Conservation (phyloP, 2,329 filamentous ascomycete genomes). For the Aspergillus versicolor region DNA sequence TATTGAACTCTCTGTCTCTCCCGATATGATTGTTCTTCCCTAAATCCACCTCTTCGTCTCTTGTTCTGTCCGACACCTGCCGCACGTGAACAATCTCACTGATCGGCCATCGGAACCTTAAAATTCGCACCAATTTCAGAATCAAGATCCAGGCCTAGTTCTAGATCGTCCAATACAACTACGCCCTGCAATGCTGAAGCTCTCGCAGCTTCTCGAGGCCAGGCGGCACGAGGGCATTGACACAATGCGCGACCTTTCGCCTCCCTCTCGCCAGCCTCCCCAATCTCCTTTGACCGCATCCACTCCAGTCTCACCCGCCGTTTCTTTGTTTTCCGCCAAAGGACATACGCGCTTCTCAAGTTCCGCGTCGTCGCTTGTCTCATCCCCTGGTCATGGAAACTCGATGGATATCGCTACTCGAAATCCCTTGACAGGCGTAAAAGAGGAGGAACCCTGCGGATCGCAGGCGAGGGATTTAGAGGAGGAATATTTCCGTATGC, state of each 20-base stretch:
- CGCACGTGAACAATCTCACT: slow-evolving; percentile 21
- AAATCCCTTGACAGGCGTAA: slow-evolving; percentile 72
- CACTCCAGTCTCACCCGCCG: slow-evolving; percentile 38
- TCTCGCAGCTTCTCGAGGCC: slow-evolving; percentile 36
- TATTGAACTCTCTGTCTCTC: neutral
- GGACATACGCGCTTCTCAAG: slow-evolving; percentile 52
- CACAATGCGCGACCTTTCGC: slow-evolving; percentile 21
- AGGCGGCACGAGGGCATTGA: slow-evolving; percentile 31
- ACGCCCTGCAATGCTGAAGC: slow-evolving; percentile 31
- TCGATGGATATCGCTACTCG: slow-evolving; percentile 57
- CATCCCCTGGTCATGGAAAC: slow-evolving; percentile 55
- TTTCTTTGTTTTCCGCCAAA: slow-evolving; percentile 41
- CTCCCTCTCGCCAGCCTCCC: slow-evolving; percentile 21
- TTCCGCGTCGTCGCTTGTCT: slow-evolving; percentile 72
- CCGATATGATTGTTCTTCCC: slow-evolving; percentile 14
- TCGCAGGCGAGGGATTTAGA: slow-evolving; percentile 56
- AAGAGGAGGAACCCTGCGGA: slow-evolving; percentile 80
- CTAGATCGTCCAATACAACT: neutral
- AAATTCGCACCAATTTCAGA: neutral
- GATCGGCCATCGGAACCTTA: slow-evolving; percentile 12
- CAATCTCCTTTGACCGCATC: slow-evolving; percentile 37
- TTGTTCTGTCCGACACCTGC: slow-evolving; percentile 7
- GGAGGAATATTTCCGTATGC: slow-evolving; percentile 73
- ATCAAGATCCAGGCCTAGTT: neutral
- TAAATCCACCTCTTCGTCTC: slow-evolving; percentile 6